Percentiles rank a stretch among this genome's conserved stretches.
These are phyloP conservation scores for Lumnitzera racemosa DNA, from an alignment of 345 rosid genomes.

Conservation along the genomic window DNA sequence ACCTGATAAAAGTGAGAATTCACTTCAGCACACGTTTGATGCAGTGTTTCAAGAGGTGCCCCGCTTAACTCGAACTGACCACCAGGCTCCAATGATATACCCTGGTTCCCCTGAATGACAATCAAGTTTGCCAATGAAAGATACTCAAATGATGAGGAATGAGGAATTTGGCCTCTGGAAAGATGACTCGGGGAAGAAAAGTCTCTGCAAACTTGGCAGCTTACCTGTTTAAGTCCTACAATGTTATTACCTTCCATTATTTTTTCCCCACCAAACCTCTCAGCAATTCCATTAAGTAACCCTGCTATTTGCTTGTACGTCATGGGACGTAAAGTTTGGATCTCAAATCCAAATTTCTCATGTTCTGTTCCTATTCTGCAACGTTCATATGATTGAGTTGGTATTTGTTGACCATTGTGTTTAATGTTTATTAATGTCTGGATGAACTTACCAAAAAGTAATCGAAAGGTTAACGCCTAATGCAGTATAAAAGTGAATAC, in stretches of 20 bases:
- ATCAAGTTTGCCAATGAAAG: background rate
- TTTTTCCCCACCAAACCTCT: slow-evolving; percentile 98
- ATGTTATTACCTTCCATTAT: slow-evolving; percentile 84
- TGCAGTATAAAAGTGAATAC: too few relatives aligned
- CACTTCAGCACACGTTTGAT: slow-evolving; percentile 99
- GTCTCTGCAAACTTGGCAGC: background rate
- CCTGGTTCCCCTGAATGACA: slow-evolving; percentile 79
- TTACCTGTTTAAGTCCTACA: slow-evolving; percentile 93
- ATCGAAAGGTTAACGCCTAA: too few relatives aligned
- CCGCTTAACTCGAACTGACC: slow-evolving; percentile 99
- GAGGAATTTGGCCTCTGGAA: background rate
- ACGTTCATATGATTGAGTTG: slow-evolving; percentile 15
- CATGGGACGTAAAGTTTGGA: slow-evolving; percentile 71
- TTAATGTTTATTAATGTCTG: too few relatives aligned
- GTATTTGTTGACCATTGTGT: too few relatives aligned
- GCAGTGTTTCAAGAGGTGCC: slow-evolving; percentile 98
- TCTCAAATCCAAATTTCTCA: slow-evolving; percentile 96
- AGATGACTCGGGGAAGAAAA: too few relatives aligned
- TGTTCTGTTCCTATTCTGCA: slow-evolving; percentile 98
- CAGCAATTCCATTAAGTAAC: slow-evolving; percentile 83
- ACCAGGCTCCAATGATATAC: slow-evolving; percentile 97
- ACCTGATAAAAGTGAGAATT: slow-evolving; percentile 99
- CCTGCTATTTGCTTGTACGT: slow-evolving; percentile 88
- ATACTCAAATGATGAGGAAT: background rate
- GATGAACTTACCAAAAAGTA: too few relatives aligned